A percentile compares a stretch with the other conserved stretches of the same genome.
Conservation (phyloP, 1,284 basidiomycete species). For the Moesziomyces parantarcticus region DNA sequence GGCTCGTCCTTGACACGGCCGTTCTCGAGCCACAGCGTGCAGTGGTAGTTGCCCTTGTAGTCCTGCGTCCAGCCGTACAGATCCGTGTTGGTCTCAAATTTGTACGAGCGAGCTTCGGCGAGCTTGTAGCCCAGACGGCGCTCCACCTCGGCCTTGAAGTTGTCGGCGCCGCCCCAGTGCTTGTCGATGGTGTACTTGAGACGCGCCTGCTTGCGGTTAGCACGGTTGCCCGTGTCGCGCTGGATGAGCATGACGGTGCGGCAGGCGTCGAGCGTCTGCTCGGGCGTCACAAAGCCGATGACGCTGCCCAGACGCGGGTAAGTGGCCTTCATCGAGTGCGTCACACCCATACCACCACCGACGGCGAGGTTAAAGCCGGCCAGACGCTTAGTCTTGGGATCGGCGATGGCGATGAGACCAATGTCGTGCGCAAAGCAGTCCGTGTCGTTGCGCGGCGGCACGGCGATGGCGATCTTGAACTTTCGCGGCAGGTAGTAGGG, state of each 20-base stretch:
- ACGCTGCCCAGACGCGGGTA: conserved; percentile 90
- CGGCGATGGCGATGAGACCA: conserved; percentile 91
- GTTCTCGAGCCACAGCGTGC: conserved; percentile 96
- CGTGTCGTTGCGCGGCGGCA: conserved; percentile 95
- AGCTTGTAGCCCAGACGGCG: conserved; percentile 84
- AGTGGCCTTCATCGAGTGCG: conserved; percentile 98
- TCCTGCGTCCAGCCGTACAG: conserved; percentile 92
- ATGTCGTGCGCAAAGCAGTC: conserved; percentile 96
- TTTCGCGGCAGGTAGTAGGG: conserved; percentile 94
- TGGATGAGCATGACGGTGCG: conserved; percentile 94
- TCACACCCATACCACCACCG: conserved; percentile 98
- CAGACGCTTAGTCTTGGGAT: conserved; percentile 69
- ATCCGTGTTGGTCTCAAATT: conserved; percentile 91
- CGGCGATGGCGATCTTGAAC: conserved; percentile 98
- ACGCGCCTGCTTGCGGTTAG: conserved; percentile 70
- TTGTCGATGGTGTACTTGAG: conserved; percentile 98
- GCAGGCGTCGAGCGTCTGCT: conserved; percentile 86
- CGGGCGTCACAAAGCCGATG: conserved; percentile 90
- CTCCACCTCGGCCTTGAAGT: conserved; percentile 88
- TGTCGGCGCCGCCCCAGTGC: conserved; percentile 74
- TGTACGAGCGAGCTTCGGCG: conserved; percentile 76
- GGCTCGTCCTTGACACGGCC: conserved; percentile 94
- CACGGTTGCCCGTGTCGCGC: conserved; percentile 94
- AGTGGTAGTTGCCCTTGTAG: conserved; percentile 88
- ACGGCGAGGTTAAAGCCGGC: conserved; percentile 69